Evolutionary conservation across 2,329 filamentous ascomycete genomes (phyloP).

Genomic region (Colletotrichum higginsianum): DNA sequence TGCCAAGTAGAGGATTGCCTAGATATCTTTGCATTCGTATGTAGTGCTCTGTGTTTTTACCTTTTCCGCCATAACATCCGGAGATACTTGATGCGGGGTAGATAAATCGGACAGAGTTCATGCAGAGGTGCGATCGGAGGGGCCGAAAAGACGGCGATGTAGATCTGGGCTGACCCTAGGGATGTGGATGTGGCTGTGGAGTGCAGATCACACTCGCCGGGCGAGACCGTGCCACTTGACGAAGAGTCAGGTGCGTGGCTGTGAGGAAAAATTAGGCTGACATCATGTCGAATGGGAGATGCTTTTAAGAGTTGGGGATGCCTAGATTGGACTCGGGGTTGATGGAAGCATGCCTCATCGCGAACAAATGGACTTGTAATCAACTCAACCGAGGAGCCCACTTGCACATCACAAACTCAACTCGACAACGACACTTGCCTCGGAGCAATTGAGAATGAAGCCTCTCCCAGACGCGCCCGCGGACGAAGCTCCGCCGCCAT

Average conservation of each 20-base stretch:
- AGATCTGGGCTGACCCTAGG: background rate
- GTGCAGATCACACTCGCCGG: constrained; percentile 24
- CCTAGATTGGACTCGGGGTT: background rate
- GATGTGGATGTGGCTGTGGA: constrained; percentile 37
- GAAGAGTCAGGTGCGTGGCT: constrained; percentile 23
- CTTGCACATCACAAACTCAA: background rate
- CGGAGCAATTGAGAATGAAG: constrained; percentile 9
- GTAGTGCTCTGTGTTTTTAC: too few species aligned
- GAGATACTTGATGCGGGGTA: too few species aligned
- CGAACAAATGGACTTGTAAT: background rate
- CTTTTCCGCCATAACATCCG: too few species aligned
- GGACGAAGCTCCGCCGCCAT: constrained; percentile 39
- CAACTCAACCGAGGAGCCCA: background rate
- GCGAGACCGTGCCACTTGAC: constrained; percentile 22
- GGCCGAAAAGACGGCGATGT: background rate
- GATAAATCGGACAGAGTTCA: too few species aligned
- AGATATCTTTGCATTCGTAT: too few species aligned
- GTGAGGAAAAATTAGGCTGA: constrained; percentile 29
- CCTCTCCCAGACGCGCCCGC: constrained; percentile 15
- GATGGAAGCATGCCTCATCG: background rate
- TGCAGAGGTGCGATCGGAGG: background rate
- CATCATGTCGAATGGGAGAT: background rate
- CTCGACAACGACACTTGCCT: constrained; percentile 3
- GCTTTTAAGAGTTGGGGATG: background rate
- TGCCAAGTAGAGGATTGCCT: too few species aligned